Conservation (phyloP, 2,329 filamentous ascomycete genomes). For the Seiridium cupressi region DNA sequence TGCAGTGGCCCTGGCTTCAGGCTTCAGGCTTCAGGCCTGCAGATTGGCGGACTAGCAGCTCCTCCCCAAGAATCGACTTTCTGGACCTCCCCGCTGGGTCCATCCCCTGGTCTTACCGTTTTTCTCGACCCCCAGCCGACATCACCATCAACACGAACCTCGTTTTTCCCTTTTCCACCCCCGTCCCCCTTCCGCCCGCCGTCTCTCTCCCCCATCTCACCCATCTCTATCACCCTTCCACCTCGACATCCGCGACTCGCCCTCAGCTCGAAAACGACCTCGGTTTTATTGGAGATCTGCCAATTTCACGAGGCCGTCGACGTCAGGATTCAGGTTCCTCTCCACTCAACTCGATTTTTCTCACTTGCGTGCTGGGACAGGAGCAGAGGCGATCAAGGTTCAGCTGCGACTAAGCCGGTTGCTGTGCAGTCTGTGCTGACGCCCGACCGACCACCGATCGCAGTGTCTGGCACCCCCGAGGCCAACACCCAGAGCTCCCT, state of each 20-base stretch:
- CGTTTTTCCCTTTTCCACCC: neutral
- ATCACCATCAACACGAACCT: slow-evolving; percentile 7
- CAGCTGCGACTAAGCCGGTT: slow-evolving; percentile 5
- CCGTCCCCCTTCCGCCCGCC: neutral
- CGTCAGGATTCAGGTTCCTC: slow-evolving; percentile 23
- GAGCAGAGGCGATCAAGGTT: neutral
- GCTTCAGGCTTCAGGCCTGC: neutral
- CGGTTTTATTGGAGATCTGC: slow-evolving; percentile 15
- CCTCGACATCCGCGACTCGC: slow-evolving; percentile 14
- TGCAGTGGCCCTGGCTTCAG: neutral
- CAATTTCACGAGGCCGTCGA: slow-evolving; percentile 19
- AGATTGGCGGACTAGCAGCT: neutral
- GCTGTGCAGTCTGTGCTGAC: slow-evolving; percentile 7
- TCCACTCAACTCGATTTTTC: neutral
- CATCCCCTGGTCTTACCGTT: slow-evolving; percentile 1
- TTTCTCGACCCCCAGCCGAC: slow-evolving; percentile 1
- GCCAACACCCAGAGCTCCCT: neutral
- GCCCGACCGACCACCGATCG: neutral
- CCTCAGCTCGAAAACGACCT: slow-evolving; percentile 17
- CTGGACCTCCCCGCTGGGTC: slow-evolving; percentile 4
- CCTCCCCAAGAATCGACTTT: neutral
- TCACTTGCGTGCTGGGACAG: neutral
- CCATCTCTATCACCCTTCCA: slow-evolving; percentile 1
- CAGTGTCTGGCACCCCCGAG: neutral
- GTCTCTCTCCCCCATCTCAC: slow-evolving; percentile 5